Evolutionary conservation across 805 yeast genomes (phyloP), one percentile per base, ranked within the genome.

Genomic region (Candida michaelii): DNA sequence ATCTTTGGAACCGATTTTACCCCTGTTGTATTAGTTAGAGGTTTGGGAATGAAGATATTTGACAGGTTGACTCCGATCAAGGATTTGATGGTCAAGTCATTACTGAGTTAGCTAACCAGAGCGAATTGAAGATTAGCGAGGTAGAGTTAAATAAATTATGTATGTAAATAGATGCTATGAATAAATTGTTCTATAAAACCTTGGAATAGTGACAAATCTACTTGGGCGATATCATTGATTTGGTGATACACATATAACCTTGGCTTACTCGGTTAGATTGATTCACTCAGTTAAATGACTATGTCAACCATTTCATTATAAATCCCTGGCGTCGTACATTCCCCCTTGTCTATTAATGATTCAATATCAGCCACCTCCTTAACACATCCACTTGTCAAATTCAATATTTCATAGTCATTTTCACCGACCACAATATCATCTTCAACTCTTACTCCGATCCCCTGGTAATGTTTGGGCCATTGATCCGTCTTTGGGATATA

Each of bases 371-470:
- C 76, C 25, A 91, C 74, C 59, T 91, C 97, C 61, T 93, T 93
- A 3, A 82, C 84, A 23, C 97, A 91, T 49, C 85, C 91, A 7
- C 76, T 79, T 1, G 97, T 87, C 51, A 93, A 69, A 49, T 69
- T 69, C 18, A 65, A 36, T 13, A 74, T 68, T 9, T 77, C 80
- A 49, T 74, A 74, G 2, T 65, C 62, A 14, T 71, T 66, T n/a
- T 72, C 59, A 0, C 95, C 95, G 27, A 90, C 79, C 0, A 85
- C 96, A 27, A 91, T 76, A 60, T 93, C 90, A 65, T 93, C 99
- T 63, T 93, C 99, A 24, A 93, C 85, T 54, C 99, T 80, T 18
- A 93, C 85, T 1, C 98, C 99, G 39, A 93, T 83, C 23, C 90
- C 90, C 55, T 87, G 83, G 67, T 79, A 91, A 52, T 80, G 80